Evolutionary conservation across 306 rosid genomes (phyloP).

Genomic region (Citrullus mucosospermus): DNA sequence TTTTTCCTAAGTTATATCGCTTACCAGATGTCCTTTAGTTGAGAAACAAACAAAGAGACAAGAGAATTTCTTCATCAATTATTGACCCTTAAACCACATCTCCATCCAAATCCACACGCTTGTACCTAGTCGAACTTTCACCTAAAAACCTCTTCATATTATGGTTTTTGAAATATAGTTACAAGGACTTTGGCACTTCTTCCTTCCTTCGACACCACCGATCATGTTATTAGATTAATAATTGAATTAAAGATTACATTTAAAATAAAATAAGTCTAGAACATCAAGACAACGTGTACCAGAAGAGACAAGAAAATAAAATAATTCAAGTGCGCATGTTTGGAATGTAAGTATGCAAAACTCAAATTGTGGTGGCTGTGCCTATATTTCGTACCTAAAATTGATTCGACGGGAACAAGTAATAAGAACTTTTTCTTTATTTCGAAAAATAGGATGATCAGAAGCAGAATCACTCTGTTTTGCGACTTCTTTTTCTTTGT

Average conservation of each 20-base stretch:
- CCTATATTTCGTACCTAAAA: slow-evolving; percentile 37
- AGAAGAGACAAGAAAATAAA: neutral
- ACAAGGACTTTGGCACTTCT: neutral
- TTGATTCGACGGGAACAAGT: slow-evolving; percentile 90
- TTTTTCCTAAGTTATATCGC: neutral
- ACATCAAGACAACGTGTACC: neutral
- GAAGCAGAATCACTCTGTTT: slow-evolving; percentile 16
- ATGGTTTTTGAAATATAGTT: neutral
- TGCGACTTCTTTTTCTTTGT: slow-evolving; percentile 24
- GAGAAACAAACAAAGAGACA: neutral
- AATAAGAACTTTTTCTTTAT: slow-evolving; percentile 81
- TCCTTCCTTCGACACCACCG: neutral
- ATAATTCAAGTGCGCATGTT: neutral
- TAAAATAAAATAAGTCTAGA: neutral
- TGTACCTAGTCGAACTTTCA: neutral
- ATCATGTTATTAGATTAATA: neutral
- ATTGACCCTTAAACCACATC: neutral
- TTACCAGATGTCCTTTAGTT: neutral
- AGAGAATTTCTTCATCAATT: neutral
- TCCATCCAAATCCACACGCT: neutral
- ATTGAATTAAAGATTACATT: neutral
- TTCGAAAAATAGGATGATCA: slow-evolving; percentile 35
- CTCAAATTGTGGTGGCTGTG: neutral
- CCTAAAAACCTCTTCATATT: neutral
- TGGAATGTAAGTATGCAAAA: neutral